Conservation (phyloP, 225 moss, liverwort and hornwort genomes). For the Anthoceros angustus region DNA sequence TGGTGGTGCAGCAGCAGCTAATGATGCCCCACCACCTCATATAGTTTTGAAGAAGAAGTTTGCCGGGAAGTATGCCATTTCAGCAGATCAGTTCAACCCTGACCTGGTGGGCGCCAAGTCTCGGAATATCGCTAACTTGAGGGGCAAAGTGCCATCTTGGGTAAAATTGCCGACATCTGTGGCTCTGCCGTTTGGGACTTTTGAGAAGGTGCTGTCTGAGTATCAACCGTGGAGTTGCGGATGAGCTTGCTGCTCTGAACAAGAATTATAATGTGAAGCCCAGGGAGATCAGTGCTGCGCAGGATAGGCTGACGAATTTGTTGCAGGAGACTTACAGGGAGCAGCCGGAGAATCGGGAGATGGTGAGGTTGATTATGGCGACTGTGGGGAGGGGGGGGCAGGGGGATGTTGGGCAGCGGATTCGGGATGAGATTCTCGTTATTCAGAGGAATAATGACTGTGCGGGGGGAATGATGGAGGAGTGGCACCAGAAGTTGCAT, state of each 20-base stretch:
- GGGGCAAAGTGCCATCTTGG: constrained; percentile 77
- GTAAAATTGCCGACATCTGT: constrained; percentile 84
- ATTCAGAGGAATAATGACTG: constrained; percentile 84
- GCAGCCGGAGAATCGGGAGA: constrained; percentile 73
- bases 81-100: constrained; percentile 64
- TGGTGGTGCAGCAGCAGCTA: constrained; percentile 14
- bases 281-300: constrained; percentile 84
- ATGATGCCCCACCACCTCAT: constrained; percentile 37
- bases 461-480: constrained; percentile 98
- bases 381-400: constrained; percentile 94
- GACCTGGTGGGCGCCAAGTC: constrained; percentile 95
- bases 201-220: constrained; percentile 76
- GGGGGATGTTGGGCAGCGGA: constrained; percentile 95
- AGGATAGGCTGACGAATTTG: constrained; percentile 72
- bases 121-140: constrained; percentile 63
- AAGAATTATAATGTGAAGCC: constrained; percentile 98
- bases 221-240: constrained; percentile 60
- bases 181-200: constrained; percentile 88
- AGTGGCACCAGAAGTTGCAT: constrained; percentile 98
- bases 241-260: constrained; percentile 58
- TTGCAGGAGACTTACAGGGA: constrained; percentile 15
- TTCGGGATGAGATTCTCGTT: constrained; percentile 91
- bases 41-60: constrained; percentile 66
- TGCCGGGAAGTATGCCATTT: constrained; percentile 62
- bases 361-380: constrained; percentile 69